A percentile compares a stretch with the other conserved stretches of the same genome.
These are phyloP conservation scores for Bimuria novae-zelandiae DNA, from an alignment of 2,329 filamentous ascomycete genomes.

Conservation along the genomic window DNA sequence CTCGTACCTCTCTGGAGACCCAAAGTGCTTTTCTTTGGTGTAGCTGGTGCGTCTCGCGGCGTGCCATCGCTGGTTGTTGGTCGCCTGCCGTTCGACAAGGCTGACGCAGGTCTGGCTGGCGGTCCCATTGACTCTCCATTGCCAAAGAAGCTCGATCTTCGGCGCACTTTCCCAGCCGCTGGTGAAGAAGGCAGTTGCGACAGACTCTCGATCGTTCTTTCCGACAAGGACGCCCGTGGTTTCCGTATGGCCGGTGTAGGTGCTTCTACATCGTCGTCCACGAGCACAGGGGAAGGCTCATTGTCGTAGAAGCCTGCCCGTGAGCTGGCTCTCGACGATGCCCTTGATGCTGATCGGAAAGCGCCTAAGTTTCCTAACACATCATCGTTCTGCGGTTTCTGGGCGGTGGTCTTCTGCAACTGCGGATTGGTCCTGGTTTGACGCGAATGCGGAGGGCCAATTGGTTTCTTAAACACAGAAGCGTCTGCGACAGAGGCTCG, in stretches of 20 bases:
- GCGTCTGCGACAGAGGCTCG: constrained; percentile 29
- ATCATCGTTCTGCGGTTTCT: constrained; percentile 39
- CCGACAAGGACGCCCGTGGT: constrained; percentile 67
- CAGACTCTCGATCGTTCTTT: constrained; percentile 85
- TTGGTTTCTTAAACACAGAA: constrained; percentile 44
- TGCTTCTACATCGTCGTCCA: constrained; percentile 20
- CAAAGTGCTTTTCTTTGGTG: not conserved
- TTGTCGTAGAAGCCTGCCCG: constrained; percentile 41
- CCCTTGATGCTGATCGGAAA: constrained; percentile 50
- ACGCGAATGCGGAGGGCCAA: constrained; percentile 40
- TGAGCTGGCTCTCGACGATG: constrained; percentile 47
- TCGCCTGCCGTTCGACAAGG: constrained; percentile 58
- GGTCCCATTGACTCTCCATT: constrained; percentile 64
- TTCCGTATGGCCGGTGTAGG: constrained; percentile 38
- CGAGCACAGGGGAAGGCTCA: constrained; percentile 25
- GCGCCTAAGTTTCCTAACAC: constrained; percentile 49
- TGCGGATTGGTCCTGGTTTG: constrained; percentile 31
- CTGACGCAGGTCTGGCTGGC: constrained; percentile 66
- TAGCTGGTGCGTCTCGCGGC: constrained; percentile 20
- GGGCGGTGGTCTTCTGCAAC: constrained; percentile 10
- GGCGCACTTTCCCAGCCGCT: constrained; percentile 59
- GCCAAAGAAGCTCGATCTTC: constrained; percentile 74
- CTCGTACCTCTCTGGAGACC: not conserved
- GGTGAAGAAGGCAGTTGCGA: constrained; percentile 79
- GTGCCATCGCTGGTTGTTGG: constrained; percentile 52